Evolutionary conservation across 805 yeast genomes (phyloP).

Genomic region (Candida schatavii): DNA sequence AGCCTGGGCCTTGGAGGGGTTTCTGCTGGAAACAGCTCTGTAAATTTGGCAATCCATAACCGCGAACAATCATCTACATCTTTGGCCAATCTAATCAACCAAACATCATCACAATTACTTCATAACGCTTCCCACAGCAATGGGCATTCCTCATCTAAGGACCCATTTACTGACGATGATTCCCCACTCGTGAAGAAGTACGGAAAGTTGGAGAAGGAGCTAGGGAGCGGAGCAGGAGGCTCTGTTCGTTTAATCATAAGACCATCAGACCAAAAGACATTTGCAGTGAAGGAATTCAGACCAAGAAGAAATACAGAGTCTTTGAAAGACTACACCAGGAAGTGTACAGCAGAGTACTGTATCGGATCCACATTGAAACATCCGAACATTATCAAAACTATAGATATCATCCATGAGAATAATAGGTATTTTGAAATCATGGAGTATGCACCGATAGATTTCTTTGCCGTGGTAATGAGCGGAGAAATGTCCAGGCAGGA

Average conservation of each 20-base stretch:
- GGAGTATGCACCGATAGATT: slow-evolving; percentile 90
- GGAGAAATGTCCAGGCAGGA: slow-evolving; percentile 80
- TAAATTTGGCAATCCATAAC: slow-evolving; percentile 13
- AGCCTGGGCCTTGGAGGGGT: not conserved
- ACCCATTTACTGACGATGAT: slow-evolving; percentile 34
- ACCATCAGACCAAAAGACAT: slow-evolving; percentile 62
- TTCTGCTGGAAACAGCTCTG: slow-evolving; percentile 1
- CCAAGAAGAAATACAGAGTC: slow-evolving; percentile 71
- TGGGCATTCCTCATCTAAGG: slow-evolving; percentile 39
- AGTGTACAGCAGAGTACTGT: slow-evolving; percentile 91
- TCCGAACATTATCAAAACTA: slow-evolving; percentile 75
- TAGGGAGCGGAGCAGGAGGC: slow-evolving; percentile 97
- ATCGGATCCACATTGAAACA: slow-evolving; percentile 81
- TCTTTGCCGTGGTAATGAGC: slow-evolving; percentile 84
- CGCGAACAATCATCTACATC: slow-evolving; percentile 36
- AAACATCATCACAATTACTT: slow-evolving; percentile 35
- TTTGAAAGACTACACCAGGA: slow-evolving; percentile 82
- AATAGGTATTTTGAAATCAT: slow-evolving; percentile 81
- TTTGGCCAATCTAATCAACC: slow-evolving; percentile 34
- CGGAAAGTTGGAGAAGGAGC: slow-evolving; percentile 75
- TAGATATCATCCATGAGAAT: slow-evolving; percentile 70
- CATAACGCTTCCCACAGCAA: slow-evolving; percentile 36
- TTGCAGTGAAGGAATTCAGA: slow-evolving; percentile 92
- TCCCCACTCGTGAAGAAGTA: slow-evolving; percentile 72
- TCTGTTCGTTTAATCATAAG: slow-evolving; percentile 74